A percentile compares a stretch with the other conserved stretches of the same genome.
Conservation (phyloP, 495 filamentous ascomycete genomes). For the Stereocaulon alpinum region DNA sequence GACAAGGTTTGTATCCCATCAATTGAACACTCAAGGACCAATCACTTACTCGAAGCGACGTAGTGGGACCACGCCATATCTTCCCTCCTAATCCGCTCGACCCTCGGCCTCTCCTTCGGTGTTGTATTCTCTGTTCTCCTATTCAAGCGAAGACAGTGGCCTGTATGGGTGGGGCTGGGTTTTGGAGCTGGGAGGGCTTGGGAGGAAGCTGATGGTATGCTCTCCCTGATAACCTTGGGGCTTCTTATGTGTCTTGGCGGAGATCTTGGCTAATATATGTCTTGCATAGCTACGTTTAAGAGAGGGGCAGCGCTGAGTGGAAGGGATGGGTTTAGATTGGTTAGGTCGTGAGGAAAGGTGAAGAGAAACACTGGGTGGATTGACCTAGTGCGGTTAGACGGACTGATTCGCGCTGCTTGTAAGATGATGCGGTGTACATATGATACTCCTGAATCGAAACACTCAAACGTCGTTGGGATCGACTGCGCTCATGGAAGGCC, state of each 20-base stretch:
- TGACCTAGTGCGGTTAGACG: neutral
- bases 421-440: neutral
- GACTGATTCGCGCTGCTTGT: neutral
- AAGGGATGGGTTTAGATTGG: slow-evolving; percentile 21
- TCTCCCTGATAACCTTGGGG: neutral
- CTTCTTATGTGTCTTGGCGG: neutral
- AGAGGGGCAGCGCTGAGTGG: slow-evolving; percentile 16
- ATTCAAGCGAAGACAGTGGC: slow-evolving; percentile 96
- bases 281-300: slow-evolving; percentile 19
- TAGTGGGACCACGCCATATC: slow-evolving; percentile 98
- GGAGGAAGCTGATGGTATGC: slow-evolving; percentile 63
- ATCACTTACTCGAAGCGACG: neutral
- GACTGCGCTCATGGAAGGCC: too few relatives aligned
- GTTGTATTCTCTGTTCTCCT: slow-evolving; percentile 96
- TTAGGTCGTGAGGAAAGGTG: slow-evolving; percentile 10
- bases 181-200: slow-evolving; percentile 94
- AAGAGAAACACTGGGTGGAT: neutral
- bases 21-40: neutral
- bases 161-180: slow-evolving; percentile 80
- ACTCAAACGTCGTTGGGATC: neutral
- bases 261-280: slow-evolving; percentile 1
- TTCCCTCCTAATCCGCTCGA: slow-evolving; percentile 88
- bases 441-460: neutral
- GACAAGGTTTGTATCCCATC: slow-evolving; percentile 61
- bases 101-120: slow-evolving; percentile 87